Base-by-base conservation (phyloP, 441 rosid genomes). In the Erysimum pusillum region DNA sequence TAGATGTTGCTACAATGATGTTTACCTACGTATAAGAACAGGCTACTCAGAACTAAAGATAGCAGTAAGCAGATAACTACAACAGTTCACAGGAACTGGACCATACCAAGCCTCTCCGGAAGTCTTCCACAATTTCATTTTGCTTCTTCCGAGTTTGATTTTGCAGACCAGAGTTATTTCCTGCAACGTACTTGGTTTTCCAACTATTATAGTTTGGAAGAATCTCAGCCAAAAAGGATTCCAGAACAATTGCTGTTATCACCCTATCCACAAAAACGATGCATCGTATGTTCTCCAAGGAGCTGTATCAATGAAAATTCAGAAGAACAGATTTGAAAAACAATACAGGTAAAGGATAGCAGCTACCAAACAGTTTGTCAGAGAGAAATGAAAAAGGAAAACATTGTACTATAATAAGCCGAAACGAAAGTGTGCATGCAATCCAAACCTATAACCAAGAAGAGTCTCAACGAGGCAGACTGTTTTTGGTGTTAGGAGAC, bases 241-340 rank as follows among this genome's bases (percentile, higher is more conserved):
- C 82, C 75, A 96, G 71, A 45, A 87, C 95, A 59, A 84, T 68
- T 6, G 98, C 89, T 45, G 93, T 73, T 44, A 96, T 87, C 59
- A 96, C 86, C 85, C 99, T 90, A 78, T 96, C 87, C 71, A 92
- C 97, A 80, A 96, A 94, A 52, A 96, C 60, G 78, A 92, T 89
- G 72, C 98, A 96, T 83, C 97, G 85, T 35, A 94, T 87, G 49
- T 90, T 86, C 79, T 84, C 67, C 71, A 88, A 49, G 56, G 63
- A 75, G 80, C 98, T 95, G 83, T 9, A 38, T 61, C 53, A 51
- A 49, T 35, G 11, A 72, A 15, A 62, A 66, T 59, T 10, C 34
- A 66, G 22, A 32, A 11, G 15, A 52, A 34, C 52, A 39, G 25
- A 38, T 10, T 9, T 18, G 14, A 9, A 67, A 61, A 63, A 17